These are phyloP conservation scores for Byssoonygena ceratinophila DNA, from an alignment of 2,329 filamentous ascomycete species.

Conservation along the genomic window DNA sequence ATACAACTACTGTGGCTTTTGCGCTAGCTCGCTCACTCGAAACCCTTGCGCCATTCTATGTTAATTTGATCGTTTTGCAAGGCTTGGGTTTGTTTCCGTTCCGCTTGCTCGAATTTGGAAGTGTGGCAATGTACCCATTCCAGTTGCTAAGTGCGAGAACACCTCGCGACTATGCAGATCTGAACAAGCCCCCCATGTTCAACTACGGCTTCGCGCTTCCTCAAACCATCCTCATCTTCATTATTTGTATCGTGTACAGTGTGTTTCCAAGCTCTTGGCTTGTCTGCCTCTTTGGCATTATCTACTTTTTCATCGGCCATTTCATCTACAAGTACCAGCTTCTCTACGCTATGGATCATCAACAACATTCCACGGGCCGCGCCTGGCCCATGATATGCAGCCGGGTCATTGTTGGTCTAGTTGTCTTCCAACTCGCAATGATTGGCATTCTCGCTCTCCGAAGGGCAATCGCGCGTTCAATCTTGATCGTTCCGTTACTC, in stretches of 20 bases:
- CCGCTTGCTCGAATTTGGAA: constrained; percentile 79
- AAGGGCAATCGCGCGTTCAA: constrained; percentile 60
- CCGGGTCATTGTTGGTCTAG: constrained; percentile 70
- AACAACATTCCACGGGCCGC: constrained; percentile 81
- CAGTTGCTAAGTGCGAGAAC: constrained; percentile 69
- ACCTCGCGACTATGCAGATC: constrained; percentile 75
- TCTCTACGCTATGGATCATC: constrained; percentile 95
- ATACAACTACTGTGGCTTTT: constrained; percentile 66
- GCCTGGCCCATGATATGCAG: constrained; percentile 97
- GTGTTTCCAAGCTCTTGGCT: constrained; percentile 69
- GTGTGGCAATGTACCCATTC: constrained; percentile 72
- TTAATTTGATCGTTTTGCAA: constrained; percentile 87
- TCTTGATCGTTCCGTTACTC: constrained; percentile 65
- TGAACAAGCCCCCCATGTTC: constrained; percentile 73
- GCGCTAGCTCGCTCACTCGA: constrained; percentile 67
- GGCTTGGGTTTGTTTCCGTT: constrained; percentile 90
- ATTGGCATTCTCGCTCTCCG: constrained; percentile 71
- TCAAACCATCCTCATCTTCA: constrained; percentile 83
- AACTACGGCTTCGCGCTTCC: constrained; percentile 95
- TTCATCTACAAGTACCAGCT: constrained; percentile 96
- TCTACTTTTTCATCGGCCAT: constrained; percentile 60
- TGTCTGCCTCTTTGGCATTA: constrained; percentile 64
- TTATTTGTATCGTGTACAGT: constrained; percentile 91
- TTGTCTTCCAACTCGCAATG: constrained; percentile 86
- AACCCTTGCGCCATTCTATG: constrained; percentile 70